phyloP scores from a whole-genome alignment of 2,329 filamentous ascomycete species.

The Hirsutella thompsonii region DNA sequence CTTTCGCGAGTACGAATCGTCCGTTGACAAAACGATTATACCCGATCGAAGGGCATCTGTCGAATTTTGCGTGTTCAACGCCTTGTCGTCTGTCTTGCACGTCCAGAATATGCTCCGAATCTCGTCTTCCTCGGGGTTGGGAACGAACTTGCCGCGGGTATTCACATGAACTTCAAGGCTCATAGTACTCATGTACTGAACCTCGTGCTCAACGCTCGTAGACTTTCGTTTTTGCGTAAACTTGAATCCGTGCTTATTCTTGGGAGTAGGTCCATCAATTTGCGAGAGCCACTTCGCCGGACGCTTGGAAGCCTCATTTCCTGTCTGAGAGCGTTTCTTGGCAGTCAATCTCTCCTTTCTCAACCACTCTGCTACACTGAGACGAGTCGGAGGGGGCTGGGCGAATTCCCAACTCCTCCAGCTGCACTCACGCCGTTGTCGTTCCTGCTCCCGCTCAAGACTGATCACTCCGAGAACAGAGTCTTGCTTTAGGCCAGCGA shows the following conservation, averaged over 20 bases:
- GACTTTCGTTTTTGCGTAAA: conserved; percentile 67
- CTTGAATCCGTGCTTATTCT: conserved; percentile 70
- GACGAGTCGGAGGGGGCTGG: conserved; percentile 52
- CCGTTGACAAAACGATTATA: conserved; percentile 57
- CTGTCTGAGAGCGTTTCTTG: conserved; percentile 8
- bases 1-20: conserved; percentile 42
- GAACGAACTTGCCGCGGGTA: conserved; percentile 64
- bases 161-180: conserved; percentile 89
- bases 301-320: conserved; percentile 11
- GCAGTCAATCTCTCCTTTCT: conserved; percentile 14
- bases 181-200: conserved; percentile 94
- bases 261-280: conserved; percentile 79
- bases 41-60: conserved; percentile 47
- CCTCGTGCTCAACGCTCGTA: conserved; percentile 68
- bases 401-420: conserved; percentile 62
- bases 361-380: conserved; percentile 61
- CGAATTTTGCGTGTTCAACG: conserved; percentile 23
- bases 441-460: conserved; percentile 36
- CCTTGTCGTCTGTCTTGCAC: conserved; percentile 57
- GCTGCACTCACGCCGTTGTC: conserved; percentile 38
- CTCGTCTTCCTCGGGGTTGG: conserved; percentile 84
- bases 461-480: conserved; percentile 33
- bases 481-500: conserved; percentile 37
- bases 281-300: conserved; percentile 51
- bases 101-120: conserved; percentile 86